Evolutionary conservation across 202 grass and related monocot species (phyloP).

Genomic region (Carex arenaria): DNA sequence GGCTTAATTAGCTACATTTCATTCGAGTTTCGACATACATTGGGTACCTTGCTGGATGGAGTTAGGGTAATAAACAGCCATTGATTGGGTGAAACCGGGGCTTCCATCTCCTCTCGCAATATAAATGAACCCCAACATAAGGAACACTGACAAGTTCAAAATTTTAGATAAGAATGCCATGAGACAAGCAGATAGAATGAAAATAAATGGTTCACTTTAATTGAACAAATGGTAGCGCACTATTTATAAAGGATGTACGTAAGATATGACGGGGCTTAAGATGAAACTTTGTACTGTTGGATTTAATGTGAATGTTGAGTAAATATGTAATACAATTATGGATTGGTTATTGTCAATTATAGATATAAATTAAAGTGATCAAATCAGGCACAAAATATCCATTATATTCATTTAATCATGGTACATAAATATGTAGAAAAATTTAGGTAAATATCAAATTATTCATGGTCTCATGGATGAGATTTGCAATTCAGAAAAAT

Average conservation of each 20-base stretch:
- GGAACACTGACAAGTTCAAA: neutral
- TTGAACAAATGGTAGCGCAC: neutral
- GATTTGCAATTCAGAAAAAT: too few species aligned
- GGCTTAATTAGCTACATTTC: neutral
- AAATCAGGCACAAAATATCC: too few species aligned
- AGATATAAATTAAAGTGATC: too few species aligned
- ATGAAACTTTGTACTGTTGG: neutral
- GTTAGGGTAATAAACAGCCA: slow-evolving; percentile 54
- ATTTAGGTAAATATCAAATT: too few species aligned
- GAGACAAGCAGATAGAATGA: neutral
- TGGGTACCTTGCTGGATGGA: slow-evolving; percentile 33
- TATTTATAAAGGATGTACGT: neutral
- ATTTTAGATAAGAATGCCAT: slow-evolving; percentile 1
- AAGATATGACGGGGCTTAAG: neutral
- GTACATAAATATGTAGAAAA: too few species aligned
- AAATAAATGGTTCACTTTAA: neutral
- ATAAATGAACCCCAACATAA: slow-evolving; percentile 7
- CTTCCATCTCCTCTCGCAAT: slow-evolving; percentile 22
- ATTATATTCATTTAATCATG: too few species aligned
- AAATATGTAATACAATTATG: too few species aligned
- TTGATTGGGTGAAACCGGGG: slow-evolving; percentile 37
- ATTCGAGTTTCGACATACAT: slow-evolving; percentile 20
- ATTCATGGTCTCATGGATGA: too few species aligned
- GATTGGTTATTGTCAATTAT: too few species aligned
- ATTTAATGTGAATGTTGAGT: too few species aligned